Evolutionary conservation across 208 protist genomes (phyloP).

Genomic region (Polymyxa betae): DNA sequence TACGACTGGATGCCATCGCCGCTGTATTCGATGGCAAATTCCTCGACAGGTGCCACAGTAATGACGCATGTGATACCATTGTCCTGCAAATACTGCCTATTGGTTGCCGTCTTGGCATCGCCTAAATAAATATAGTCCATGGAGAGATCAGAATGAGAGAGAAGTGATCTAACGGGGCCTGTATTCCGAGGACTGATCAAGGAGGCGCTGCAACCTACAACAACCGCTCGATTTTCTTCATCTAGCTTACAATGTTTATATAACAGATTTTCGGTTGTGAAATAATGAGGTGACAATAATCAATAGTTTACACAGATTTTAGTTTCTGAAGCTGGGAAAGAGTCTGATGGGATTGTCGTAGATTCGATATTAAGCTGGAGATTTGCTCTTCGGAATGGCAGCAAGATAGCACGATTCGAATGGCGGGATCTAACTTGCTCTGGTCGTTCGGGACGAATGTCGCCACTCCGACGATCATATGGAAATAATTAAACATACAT

Average conservation of each 20-base stretch:
- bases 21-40: neutral
- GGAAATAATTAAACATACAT: neutral
- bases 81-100: neutral
- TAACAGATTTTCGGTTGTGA: too few species aligned
- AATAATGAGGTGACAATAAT: too few species aligned
- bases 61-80: neutral
- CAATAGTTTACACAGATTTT: too few species aligned
- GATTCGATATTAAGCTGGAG: neutral
- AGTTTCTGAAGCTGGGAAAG: too few species aligned
- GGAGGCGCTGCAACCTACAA: too few species aligned
- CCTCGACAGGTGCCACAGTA: neutral
- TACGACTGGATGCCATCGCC: neutral
- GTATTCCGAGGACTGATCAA: too few species aligned
- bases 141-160: too few species aligned
- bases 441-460: neutral
- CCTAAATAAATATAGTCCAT: neutral
- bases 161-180: too few species aligned
- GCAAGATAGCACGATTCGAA: neutral
- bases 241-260: too few species aligned
- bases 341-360: too few species aligned
- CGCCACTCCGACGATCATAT: neutral
- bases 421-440: neutral
- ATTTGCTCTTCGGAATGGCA: neutral
- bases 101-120: conserved; percentile 3
- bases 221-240: too few species aligned